Evolutionary conservation across 2,329 filamentous ascomycete species (phyloP), one percentile per base, ranked within the genome.

Genomic region (Rhynchosporium secalis): DNA sequence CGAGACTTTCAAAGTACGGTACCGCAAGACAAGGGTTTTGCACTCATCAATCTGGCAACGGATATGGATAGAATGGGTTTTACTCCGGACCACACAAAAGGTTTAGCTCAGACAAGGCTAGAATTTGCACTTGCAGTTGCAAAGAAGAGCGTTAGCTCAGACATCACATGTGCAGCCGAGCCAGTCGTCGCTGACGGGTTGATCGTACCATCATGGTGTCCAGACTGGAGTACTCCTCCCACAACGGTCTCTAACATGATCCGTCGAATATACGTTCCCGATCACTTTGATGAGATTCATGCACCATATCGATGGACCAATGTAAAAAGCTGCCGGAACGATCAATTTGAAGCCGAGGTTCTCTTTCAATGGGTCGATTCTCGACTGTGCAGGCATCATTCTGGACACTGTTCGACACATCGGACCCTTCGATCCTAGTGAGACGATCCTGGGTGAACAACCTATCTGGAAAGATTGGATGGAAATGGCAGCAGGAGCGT

Each of bases 21-120:
- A 20, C 49, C 62, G 15, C 51, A 64, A 41, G 62, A 64, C 38
- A 64, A 64, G 15, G 46, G 62, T 13, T 64, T 64, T 26, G 55
- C 62, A 12, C 36, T 64, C 10, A 41, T 45, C 38, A 62, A 64
- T 45, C 9, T 64, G 26, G 62, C 62, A 13, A 43, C 58, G 10
- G 62, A 64, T 47, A 47, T 48, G 1, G 43, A 64, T 20, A 40
- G 46, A 3, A 51, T 61, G 20, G 49, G 57, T 5, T 64, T 62
- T 12, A 52, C 41, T 4, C 51, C 45, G 4, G 59, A 62, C 41
- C 60, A 64, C 20, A 58, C 45, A 10, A 62, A 49, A n/a, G 40
- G 36, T 7, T 29, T 64, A 3, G 12, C 48, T 4, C 15, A 60
- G 12, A 62, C 59, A 4, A 57, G 58, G 45, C 26, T 51, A 5